Base-by-base conservation (phyloP, 192 early-diverging fungal genomes). In the Dimargaris cristalligena region DNA sequence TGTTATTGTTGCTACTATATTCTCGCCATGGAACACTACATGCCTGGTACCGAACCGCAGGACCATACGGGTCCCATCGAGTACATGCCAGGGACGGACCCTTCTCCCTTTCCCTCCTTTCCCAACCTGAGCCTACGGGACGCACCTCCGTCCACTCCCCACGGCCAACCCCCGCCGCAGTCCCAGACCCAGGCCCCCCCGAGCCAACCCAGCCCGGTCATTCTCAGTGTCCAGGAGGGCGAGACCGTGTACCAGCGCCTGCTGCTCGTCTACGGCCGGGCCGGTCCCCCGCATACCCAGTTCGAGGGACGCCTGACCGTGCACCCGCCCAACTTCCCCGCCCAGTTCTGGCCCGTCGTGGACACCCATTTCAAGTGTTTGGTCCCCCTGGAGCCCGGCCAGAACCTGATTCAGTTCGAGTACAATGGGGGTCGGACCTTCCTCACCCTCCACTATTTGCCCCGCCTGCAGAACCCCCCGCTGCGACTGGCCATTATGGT, bases 321-420 rank as follows among this genome's bases (percentile, higher is more conserved):
- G 18, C 18, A 29, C 34, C 32, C 54, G 32, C 31, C 41, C 22
- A 66, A 54, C 45, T 82, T 77, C 34, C 80, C 80, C 20, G 61
- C 71, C 20, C 64, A 72, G 8, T 60, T 50, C 2, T 82, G 78
- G 60, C 78, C 77, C 0, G 71, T 71, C 28, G 66, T 76, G 8
- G 68, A 79, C 47, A 76, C 75, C 13, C 71, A 74, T 63, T 82
- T 80, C 54, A 82, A 82, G 65, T 68, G 66, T 10, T 67, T 82
- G 23, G 78, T 78, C 0, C 77, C 78, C 62, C 68, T 82, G 28
- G 69, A 73, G 58, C 74, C 63, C 59, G 80, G 80, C 35, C 62
- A 59, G 31, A 82, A 82, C 50, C 61, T 60, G 4, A 68, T 82
- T n/a, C 65, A 35, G 47, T 77, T 82, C 38, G 68, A 67, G n/a